These are phyloP conservation scores for Avena atlantica DNA, from an alignment of 176 grass and related monocot genomes.

Conservation along the genomic window DNA sequence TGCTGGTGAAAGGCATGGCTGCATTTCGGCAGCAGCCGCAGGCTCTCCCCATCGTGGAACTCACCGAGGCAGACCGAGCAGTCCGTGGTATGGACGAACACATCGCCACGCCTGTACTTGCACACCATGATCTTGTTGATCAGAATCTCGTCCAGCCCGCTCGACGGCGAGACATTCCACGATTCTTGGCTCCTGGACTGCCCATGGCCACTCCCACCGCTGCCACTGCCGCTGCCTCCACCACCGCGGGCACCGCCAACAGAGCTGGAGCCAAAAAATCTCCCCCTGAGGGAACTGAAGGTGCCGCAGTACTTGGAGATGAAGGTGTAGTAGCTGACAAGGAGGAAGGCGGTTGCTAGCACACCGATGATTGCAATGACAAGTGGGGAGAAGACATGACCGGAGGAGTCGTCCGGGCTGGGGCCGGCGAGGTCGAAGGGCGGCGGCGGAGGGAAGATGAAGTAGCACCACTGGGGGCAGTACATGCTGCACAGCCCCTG, in stretches of 20 bases:
- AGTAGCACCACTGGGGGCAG: slow-evolving; percentile 96
- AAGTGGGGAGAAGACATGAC: slow-evolving; percentile 74
- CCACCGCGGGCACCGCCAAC: neutral
- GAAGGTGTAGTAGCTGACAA: slow-evolving; percentile 86
- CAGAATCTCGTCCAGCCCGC: slow-evolving; percentile 68
- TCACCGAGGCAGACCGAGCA: slow-evolving; percentile 93
- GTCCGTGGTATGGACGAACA: slow-evolving; percentile 52
- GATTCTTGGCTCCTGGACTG: slow-evolving; percentile 54
- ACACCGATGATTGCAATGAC: slow-evolving; percentile 94
- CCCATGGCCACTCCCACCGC: slow-evolving; percentile 9
- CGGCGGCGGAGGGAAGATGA: slow-evolving; percentile 89
- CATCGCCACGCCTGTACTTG: slow-evolving; percentile 68
- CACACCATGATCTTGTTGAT: slow-evolving; percentile 84
- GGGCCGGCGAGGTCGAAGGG: slow-evolving; percentile 50
- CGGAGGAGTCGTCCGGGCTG: slow-evolving; percentile 52
- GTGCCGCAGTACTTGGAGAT: slow-evolving; percentile 79
- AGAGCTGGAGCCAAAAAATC: slow-evolving; percentile 33
- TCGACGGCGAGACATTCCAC: slow-evolving; percentile 57
- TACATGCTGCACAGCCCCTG: slow-evolving; percentile 91
- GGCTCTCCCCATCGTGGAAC: slow-evolving; percentile 75
- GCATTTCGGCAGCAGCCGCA: slow-evolving; percentile 86
- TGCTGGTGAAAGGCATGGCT: slow-evolving; percentile 85
- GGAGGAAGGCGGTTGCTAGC: slow-evolving; percentile 83
- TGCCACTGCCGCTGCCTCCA: neutral
- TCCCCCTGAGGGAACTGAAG: slow-evolving; percentile 43